Conservation (phyloP, 2,329 filamentous ascomycete genomes). For the Whalleya microplaca region DNA sequence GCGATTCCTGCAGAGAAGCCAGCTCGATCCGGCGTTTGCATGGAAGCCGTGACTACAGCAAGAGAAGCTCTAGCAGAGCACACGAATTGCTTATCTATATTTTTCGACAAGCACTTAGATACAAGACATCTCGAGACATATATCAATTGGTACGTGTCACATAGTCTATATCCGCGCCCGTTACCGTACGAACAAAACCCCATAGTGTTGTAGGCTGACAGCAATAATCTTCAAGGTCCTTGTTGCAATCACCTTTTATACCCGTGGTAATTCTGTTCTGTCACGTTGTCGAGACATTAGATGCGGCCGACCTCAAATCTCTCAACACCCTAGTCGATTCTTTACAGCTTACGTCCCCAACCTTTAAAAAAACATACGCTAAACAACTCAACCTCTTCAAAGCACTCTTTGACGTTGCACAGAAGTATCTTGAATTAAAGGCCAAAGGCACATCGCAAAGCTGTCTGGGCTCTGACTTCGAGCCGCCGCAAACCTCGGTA, state of each 20-base stretch:
- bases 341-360: background rate
- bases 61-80: background rate
- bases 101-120: background rate
- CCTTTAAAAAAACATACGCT: background rate
- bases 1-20: background rate
- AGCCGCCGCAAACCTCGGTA: background rate
- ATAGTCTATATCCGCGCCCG: too few relatives aligned
- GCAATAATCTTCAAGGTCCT: background rate
- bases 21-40: background rate
- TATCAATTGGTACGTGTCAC: background rate
- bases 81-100: background rate
- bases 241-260: slow-evolving; percentile 36
- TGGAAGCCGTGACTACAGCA: background rate
- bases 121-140: background rate
- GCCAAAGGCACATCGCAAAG: background rate
- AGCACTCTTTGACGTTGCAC: background rate
- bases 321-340: background rate
- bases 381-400: slow-evolving; percentile 2
- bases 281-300: slow-evolving; percentile 34
- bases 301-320: background rate
- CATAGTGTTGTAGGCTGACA: background rate
- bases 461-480: background rate
- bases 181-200: too few relatives aligned
- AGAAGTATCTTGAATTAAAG: background rate
- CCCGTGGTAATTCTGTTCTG: slow-evolving; percentile 39